Evolutionary conservation across 768 basidiomycete genomes (phyloP).

Genomic region (Leucocoprinus birnbaumii): DNA sequence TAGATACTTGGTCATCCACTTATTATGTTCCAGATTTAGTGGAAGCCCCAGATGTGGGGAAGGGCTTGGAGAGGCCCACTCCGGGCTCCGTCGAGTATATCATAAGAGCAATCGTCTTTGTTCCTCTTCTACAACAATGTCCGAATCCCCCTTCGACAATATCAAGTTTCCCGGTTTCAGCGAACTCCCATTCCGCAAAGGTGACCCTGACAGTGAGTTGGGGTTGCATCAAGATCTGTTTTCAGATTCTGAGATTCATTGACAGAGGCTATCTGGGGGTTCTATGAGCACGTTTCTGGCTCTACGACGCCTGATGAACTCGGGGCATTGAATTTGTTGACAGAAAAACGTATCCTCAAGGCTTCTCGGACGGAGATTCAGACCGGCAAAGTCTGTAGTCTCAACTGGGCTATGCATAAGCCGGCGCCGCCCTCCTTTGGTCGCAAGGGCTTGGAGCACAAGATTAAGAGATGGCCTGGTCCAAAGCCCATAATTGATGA

Average conservation of each 20-base stretch:
- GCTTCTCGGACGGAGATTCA: slow-evolving; percentile 19
- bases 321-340: slow-evolving; percentile 22
- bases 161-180: slow-evolving; percentile 18
- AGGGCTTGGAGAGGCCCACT: too few relatives aligned
- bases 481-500: slow-evolving; percentile 19
- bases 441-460: slow-evolving; percentile 18
- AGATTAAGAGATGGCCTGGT: slow-evolving; percentile 14
- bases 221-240: background rate
- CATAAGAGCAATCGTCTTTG: background rate
- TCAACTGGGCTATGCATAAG: slow-evolving; percentile 24
- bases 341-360: slow-evolving; percentile 17
- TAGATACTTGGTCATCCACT: background rate
- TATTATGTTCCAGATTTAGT: background rate
- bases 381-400: slow-evolving; percentile 17
- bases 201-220: slow-evolving; percentile 18
- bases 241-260: background rate
- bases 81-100: background rate
- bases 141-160: slow-evolving; percentile 19
- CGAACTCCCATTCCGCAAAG: slow-evolving; percentile 19
- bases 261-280: slow-evolving; percentile 23
- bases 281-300: slow-evolving; percentile 21
- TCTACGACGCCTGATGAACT: slow-evolving; percentile 17
- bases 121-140: slow-evolving; percentile 11
- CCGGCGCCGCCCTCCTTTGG: slow-evolving; percentile 16
- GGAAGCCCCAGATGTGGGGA: background rate